A percentile compares a stretch with the other conserved stretches of the same genome.
Evolutionary conservation across 2,329 filamentous ascomycete species (phyloP).

Genomic region (Colletotrichum melonis): DNA sequence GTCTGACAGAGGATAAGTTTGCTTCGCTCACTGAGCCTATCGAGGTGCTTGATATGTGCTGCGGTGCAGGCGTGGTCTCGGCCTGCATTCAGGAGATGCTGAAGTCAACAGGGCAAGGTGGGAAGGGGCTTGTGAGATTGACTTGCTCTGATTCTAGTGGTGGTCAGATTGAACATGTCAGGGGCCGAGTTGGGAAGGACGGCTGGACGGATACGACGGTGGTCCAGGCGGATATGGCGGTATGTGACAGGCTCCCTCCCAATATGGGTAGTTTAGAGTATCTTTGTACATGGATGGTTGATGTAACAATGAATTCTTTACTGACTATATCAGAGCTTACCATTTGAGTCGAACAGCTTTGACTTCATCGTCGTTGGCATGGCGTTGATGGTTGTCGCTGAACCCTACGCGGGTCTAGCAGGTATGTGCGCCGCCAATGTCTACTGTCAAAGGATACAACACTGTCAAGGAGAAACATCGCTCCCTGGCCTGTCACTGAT

Average conservation of each 20-base stretch:
- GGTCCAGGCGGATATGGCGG: conserved; percentile 8
- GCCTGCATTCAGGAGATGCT: not conserved
- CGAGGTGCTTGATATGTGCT: conserved; percentile 21
- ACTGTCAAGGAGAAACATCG: too few relatives aligned
- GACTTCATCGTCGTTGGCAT: conserved; percentile 6
- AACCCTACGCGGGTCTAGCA: conserved; percentile 6
- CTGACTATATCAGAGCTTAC: not conserved
- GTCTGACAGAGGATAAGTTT: not conserved
- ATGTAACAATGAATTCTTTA: too few relatives aligned
- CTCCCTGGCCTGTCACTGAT: too few relatives aligned
- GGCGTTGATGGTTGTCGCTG: conserved; percentile 13
- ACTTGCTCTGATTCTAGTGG: conserved; percentile 14
- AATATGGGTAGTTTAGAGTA: not conserved
- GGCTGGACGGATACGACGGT: conserved; percentile 1
- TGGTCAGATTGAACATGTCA: conserved; percentile 4
- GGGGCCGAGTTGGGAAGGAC: not conserved
- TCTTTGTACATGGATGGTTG: too few relatives aligned
- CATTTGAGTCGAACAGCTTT: conserved; percentile 8
- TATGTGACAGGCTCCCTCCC: not conserved
- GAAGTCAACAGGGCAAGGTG: not conserved
- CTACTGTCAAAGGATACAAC: too few relatives aligned
- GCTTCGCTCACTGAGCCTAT: not conserved
- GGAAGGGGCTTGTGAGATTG: not conserved
- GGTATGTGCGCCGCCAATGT: not conserved
- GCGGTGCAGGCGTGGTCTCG: conserved; percentile 11